Base-by-base conservation (phyloP, 768 basidiomycete genomes). In the Glaciozyma antarctica region DNA sequence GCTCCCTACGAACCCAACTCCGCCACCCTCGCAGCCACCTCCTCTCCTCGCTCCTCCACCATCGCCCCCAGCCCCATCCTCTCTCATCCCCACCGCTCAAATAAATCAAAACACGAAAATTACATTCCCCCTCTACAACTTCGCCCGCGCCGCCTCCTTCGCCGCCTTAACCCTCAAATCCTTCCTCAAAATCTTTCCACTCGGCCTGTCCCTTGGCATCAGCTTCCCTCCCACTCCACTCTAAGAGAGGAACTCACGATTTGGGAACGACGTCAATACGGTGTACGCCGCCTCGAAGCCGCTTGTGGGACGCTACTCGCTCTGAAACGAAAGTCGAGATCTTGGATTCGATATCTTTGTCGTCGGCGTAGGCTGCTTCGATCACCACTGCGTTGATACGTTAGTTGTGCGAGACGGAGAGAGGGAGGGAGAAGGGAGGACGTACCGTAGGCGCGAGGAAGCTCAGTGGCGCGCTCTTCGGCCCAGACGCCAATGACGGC, bases 121-220 rank as follows among this genome's bases (percentile, higher is more conserved):
- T 2, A 15, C 6, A 5, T 12, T 2, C 38, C 7, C 38, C 2
- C 38, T 12, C n/a, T 58, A 63, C 53, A 63, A 55, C 54, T 47
- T 56, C 19, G 54, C 54, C 24, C 10, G 13, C 17, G n/a, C 30
- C n/a, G 12, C 62, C 62, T 88, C 87, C 52, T 78, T 76, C 73
- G 84, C 84, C 0, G 85, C 87, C 54, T 79, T 76, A 5, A 85
- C 87, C 16, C 88, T 81, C 51, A 93, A 78, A 68, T 90, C 83
- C 30, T 87, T 82, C 53, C 90, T 81, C 41, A 93, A 76, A 72
- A 95, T 95, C 77, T 94, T 93, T 4, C 91, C 91, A 60, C 88
- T 82, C 41, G 89, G 84, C 70, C 88, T 90, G 66, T 19, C 22
- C 22, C 12, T 9, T 3, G 47, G 43, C 47, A 22, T 10, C 16